Percentiles rank a stretch among this genome's conserved stretches.
Conservation (phyloP, 2,329 filamentous ascomycete species). For the Arthroderma uncinatum region DNA sequence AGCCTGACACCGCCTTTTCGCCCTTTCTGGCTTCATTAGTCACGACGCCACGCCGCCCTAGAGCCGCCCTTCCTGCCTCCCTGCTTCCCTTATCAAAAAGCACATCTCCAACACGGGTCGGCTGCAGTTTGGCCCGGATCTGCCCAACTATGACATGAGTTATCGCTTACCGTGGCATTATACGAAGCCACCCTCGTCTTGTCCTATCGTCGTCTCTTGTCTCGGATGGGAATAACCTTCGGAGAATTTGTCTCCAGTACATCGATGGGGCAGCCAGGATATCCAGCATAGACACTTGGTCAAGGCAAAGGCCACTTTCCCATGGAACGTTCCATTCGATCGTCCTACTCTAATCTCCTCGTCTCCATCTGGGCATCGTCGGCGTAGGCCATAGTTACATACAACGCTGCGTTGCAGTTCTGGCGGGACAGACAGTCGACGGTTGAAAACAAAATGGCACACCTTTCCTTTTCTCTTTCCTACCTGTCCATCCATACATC, state of each 20-base stretch:
- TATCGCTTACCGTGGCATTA: neutral
- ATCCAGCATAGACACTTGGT: too few species aligned
- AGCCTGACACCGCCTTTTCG: slow-evolving; percentile 1
- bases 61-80: too few species aligned
- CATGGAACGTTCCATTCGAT: neutral
- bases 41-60: too few species aligned
- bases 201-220: neutral
- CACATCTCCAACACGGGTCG: too few species aligned
- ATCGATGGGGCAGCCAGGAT: neutral
- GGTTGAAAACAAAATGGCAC: neutral
- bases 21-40: neutral
- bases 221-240: neutral
- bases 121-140: too few species aligned
- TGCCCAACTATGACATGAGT: too few species aligned
- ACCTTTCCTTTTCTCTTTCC: neutral
- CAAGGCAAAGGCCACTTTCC: neutral
- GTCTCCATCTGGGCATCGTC: neutral
- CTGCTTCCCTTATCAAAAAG: too few species aligned
- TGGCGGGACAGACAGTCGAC: neutral
- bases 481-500: neutral
- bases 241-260: neutral
- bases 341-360: neutral
- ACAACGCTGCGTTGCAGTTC: neutral
- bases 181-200: neutral
- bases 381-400: neutral